phyloP scores from a whole-genome alignment of 2,329 filamentous ascomycete species.

The Claviceps monticola region DNA sequence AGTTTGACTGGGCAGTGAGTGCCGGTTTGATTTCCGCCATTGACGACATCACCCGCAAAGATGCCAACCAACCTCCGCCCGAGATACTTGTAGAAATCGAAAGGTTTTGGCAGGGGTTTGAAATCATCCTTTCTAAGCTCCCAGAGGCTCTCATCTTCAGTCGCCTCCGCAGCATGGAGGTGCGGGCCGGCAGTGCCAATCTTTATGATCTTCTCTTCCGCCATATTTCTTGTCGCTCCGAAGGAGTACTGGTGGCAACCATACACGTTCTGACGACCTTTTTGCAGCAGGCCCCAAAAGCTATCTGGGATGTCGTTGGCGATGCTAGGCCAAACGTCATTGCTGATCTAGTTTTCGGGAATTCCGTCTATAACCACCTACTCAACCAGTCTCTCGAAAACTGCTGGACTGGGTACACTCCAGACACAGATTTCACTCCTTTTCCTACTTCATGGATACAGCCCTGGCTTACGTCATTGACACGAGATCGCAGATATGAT shows the following conservation, averaged over 20 bases:
- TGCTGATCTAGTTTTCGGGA: constrained; percentile 71
- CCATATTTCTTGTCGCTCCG: constrained; percentile 37
- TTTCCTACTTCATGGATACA: constrained; percentile 66
- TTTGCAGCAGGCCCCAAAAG: constrained; percentile 59
- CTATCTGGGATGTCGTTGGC: constrained; percentile 81
- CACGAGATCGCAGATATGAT: constrained; percentile 60
- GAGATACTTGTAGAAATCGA: constrained; percentile 37
- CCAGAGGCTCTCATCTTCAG: constrained; percentile 63
- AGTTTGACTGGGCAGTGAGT: constrained; percentile 81
- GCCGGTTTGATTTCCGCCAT: constrained; percentile 58
- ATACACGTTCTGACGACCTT: constrained; percentile 58
- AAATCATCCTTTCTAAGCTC: constrained; percentile 59
- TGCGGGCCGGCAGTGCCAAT: constrained; percentile 44
- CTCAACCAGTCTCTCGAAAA: constrained; percentile 45
- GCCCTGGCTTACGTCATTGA: constrained; percentile 65
- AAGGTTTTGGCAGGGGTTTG: constrained; percentile 67
- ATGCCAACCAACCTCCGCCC: constrained; percentile 19
- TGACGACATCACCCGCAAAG: constrained; percentile 40
- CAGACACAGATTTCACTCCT: constrained; percentile 34
- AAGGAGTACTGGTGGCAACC: constrained; percentile 50
- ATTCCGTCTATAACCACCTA: constrained; percentile 48
- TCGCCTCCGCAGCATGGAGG: constrained; percentile 64
- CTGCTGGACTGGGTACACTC: constrained; percentile 26
- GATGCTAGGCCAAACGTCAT: constrained; percentile 67
- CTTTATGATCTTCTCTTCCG: constrained; percentile 49